These are phyloP conservation scores for Irpex sp. DNA, from an alignment of 1,284 basidiomycete species.

Conservation along the genomic window DNA sequence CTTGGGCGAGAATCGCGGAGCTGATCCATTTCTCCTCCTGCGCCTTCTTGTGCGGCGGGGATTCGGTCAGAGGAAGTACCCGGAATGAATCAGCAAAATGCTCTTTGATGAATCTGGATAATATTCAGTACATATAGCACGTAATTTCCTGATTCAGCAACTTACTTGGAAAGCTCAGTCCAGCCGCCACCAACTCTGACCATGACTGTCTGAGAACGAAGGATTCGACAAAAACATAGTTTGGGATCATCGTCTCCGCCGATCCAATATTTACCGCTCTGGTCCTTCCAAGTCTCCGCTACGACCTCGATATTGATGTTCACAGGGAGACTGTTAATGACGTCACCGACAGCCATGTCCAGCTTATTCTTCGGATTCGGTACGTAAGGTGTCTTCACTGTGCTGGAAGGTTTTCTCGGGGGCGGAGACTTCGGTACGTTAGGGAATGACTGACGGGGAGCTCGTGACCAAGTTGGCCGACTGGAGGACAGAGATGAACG, in stretches of 20 bases:
- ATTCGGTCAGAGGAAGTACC: conserved; percentile 46
- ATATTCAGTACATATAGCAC: conserved; percentile 13
- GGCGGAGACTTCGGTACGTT: conserved; percentile 39
- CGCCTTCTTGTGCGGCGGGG: conserved; percentile 46
- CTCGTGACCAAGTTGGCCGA: conserved; percentile 63
- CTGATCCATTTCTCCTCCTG: conserved; percentile 80
- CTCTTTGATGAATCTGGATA: conserved; percentile 75
- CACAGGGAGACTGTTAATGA: conserved; percentile 86
- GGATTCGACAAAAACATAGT: conserved; percentile 87
- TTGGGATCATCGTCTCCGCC: conserved; percentile 85
- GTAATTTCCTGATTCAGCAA: conserved; percentile 13
- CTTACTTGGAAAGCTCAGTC: conserved; percentile 85
- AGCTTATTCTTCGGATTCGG: conserved; percentile 86
- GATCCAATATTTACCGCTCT: conserved; percentile 95
- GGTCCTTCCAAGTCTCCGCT: conserved; percentile 82
- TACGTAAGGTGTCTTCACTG: conserved; percentile 66
- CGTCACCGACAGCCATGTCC: conserved; percentile 88
- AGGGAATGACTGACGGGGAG: conserved; percentile 58
- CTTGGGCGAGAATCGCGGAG: conserved; percentile 65
- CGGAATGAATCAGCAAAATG: conserved; percentile 82
- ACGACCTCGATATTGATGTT: conserved; percentile 83
- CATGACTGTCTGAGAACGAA: conserved; percentile 93
- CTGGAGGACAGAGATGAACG: conserved; percentile 32
- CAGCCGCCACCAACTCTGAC: conserved; percentile 95
- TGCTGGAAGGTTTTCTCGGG: conserved; percentile 35